Evolutionary conservation across 768 basidiomycete species (phyloP).

Genomic region (Mycena amicta): DNA sequence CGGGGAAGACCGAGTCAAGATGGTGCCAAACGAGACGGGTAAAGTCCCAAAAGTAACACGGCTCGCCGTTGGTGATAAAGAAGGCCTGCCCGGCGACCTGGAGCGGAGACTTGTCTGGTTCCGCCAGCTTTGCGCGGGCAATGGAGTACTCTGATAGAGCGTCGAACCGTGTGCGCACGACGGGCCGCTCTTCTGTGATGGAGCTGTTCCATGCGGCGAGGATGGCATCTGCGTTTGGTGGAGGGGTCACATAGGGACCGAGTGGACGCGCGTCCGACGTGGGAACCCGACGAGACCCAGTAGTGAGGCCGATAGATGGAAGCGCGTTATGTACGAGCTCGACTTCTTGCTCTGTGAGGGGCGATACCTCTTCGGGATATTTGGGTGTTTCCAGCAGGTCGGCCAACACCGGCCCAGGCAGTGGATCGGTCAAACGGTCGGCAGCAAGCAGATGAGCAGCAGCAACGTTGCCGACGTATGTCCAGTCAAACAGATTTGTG

Average conservation of each 20-base stretch:
- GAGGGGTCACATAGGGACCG: constrained; percentile 74
- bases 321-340: constrained; percentile 54
- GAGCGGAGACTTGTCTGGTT: constrained; percentile 55
- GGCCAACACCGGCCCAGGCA: constrained; percentile 45
- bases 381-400: constrained; percentile 38
- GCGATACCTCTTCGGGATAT: constrained; percentile 40
- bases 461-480: constrained; percentile 95
- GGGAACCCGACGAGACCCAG: constrained; percentile 66
- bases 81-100: constrained; percentile 91
- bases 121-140: constrained; percentile 47
- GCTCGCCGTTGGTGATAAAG: constrained; percentile 97
- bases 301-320: constrained; percentile 64
- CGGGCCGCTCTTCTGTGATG: constrained; percentile 49
- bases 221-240: constrained; percentile 58
- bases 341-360: constrained; percentile 44
- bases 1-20: constrained; percentile 62
- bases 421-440: constrained; percentile 71
- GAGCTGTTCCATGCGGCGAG: constrained; percentile 56
- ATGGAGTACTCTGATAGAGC: constrained; percentile 65
- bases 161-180: constrained; percentile 82
- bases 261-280: constrained; percentile 81
- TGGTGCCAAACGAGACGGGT: constrained; percentile 77
- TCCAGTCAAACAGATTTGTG: constrained; percentile 93
- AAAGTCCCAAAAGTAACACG: constrained; percentile 96
- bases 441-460: constrained; percentile 92